Conservation (phyloP, 805 yeast species). For the Lipomyces chichibuensis region DNA sequence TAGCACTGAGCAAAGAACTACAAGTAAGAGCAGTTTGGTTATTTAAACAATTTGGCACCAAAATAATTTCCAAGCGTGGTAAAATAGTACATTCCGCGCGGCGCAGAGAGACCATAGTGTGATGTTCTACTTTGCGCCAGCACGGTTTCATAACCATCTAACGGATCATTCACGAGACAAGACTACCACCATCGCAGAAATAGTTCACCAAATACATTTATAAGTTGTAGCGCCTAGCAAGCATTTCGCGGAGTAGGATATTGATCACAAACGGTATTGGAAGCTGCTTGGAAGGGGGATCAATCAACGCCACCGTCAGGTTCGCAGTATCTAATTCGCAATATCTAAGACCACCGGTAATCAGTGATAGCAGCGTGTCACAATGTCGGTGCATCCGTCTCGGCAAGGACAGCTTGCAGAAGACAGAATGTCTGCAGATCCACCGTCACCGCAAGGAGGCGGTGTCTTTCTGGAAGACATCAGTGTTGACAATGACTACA, state of each 20-base stretch:
- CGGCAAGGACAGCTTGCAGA: conserved; percentile 22
- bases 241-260: neutral
- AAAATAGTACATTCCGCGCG: too few relatives aligned
- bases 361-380: neutral
- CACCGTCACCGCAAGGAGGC: conserved; percentile 18
- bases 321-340: neutral
- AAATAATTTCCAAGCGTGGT: too few relatives aligned
- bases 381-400: conserved; percentile 29
- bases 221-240: neutral
- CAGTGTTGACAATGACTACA: conserved; percentile 24
- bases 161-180: too few relatives aligned
- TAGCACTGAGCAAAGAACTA: too few relatives aligned
- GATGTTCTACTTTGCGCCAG: too few relatives aligned
- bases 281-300: neutral
- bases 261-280: neutral
- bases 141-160: too few relatives aligned
- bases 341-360: neutral
- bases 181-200: neutral
- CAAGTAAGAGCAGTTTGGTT: too few relatives aligned
- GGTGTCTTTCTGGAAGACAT: conserved; percentile 32
- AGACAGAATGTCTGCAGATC: conserved; percentile 22
- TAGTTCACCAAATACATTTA: neutral
- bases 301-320: neutral
- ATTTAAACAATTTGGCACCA: too few relatives aligned
- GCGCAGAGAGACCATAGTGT: too few relatives aligned